Evolutionary conservation across 2,329 filamentous ascomycete species (phyloP).

Genomic region (Colletotrichum acutatum): DNA sequence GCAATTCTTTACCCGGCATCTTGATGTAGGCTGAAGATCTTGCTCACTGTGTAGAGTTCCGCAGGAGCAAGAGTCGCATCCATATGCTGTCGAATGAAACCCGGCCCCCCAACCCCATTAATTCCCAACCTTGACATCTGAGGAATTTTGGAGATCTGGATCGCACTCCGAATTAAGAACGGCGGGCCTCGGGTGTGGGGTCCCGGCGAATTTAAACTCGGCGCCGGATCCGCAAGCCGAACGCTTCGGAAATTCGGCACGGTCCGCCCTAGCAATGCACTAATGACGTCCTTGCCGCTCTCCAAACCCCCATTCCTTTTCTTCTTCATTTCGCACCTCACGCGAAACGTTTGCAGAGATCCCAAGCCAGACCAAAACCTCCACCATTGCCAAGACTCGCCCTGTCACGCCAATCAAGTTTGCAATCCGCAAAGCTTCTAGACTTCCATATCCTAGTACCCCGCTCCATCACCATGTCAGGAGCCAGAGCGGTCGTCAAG

Average conservation of each 20-base stretch:
- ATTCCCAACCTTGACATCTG: no score
- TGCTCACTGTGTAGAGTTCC: no score
- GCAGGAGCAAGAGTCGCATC: no score
- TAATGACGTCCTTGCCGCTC: slow-evolving; percentile 5
- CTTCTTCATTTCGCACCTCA: not conserved
- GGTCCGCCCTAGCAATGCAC: not conserved
- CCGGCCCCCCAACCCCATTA: no score
- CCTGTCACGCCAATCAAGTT: no score
- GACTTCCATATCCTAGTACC: not conserved
- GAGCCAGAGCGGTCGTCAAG: slow-evolving; percentile 44
- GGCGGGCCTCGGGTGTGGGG: not conserved
- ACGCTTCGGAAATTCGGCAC: slow-evolving; percentile 16
- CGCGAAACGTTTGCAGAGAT: not conserved
- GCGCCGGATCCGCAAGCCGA: slow-evolving; percentile 15
- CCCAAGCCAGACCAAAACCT: not conserved
- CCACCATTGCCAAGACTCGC: not conserved
- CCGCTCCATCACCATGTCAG: not conserved
- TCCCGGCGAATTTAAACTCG: slow-evolving; percentile 13
- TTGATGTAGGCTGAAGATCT: not conserved
- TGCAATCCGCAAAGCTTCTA: not conserved
- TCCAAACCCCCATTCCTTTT: not conserved
- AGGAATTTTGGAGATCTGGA: no score
- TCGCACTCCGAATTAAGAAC: not conserved
- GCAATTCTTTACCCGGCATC: no score
- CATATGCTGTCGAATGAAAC: no score